Base-by-base conservation (phyloP, 306 rosid genomes). In the Senna siamea region DNA sequence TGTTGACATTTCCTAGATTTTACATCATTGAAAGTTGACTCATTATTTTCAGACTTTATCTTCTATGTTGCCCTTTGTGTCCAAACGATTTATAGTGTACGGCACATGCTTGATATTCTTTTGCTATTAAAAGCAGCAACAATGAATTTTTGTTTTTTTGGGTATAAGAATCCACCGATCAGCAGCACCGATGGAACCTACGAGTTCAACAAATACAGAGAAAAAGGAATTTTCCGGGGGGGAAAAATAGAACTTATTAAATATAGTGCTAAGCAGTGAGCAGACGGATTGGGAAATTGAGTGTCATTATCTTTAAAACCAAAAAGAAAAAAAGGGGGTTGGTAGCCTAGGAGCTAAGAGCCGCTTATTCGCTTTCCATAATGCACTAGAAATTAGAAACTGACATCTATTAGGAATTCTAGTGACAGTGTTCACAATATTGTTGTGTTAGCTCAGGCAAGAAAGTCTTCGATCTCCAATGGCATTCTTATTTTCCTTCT, bases 121-220 rank as follows among this genome's bases (percentile, higher is more conserved):
- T 37, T 37, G 30, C 30, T 26, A 26, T 26, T 26, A 51, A 9
- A 22, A 70, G n/a, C 44, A 9, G 37, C 46, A 32, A 34, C 15
- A 6, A 15, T 20, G 17, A 41, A 34, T 57, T 44, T 68, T 35
- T 11, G 47, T 12, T 10, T n/a, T 47, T 52, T 57, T 37, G 32
- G 61, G 61, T 22, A 22, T 34, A 9, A 76, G 52, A 57, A 66
- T 76, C 70, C 54, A 11, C 54, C 17, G 74, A 55, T 14, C 58
- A 65, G 40, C 6, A 1, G 0, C 70, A 22, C 9, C 3, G 3
- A 26, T 5, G 79, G 75, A 76, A 66, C 59, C 20, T 54, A 18
- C 19, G 60, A 66, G 15, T 67, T 37, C 18, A 18, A 4, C 53
- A n/a, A n/a, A n/a, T n/a, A n/a, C n/a, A 4, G 28, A 41, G 0